Base-by-base conservation (phyloP, 2,329 filamentous ascomycete species). In the Cladorrhinum sp. region DNA sequence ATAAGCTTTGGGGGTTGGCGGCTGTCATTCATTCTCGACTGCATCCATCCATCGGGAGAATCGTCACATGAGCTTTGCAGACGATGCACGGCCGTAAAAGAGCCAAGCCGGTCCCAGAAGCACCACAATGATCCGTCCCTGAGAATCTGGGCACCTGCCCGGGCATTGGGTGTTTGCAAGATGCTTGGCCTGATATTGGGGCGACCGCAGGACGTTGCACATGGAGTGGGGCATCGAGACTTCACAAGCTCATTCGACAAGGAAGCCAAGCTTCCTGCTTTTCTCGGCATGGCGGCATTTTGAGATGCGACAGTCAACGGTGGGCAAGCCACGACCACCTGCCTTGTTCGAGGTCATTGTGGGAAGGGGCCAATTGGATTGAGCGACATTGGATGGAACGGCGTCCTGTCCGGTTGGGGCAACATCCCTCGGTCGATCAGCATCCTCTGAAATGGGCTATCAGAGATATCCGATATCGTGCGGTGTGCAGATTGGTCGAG, bases 221-320 rank as follows among this genome's bases (percentile, higher is more conserved):
- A 23, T 20, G 25, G 24, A 58, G 58, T 32, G 58, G 61, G 58
- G 55, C 41, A 22, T 22, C 20, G 20, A 13, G n/a, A 18, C 41
- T 45, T 38, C 6, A 22, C 38, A 38, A 54, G 45, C 52, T 29
- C 49, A 59, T 36, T 49, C 36, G 54, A 55, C 38, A 38, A 48
- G 36, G 20, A 13, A 22, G 36, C 49, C 55, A 45, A 59, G 59
- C 57, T 45, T 61, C 62, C 64, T 66, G 59, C 64, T 64, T 25
- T 59, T 63, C 59, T 60, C 48, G 61, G 64, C 59, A 62, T 62
- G 61, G 63, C 57, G 61, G 50, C 55, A 24, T 57, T 55, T 58
- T 54, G 50, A 58, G 38, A 52, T 45, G 38, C 16, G 24, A 48
- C 32, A 38, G 12, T 45, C 27, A 36, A 32, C 53, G n/a, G 36